These are phyloP conservation scores for Collybiopsis luxurians DNA, from an alignment of 768 basidiomycete species.

Conservation along the genomic window DNA sequence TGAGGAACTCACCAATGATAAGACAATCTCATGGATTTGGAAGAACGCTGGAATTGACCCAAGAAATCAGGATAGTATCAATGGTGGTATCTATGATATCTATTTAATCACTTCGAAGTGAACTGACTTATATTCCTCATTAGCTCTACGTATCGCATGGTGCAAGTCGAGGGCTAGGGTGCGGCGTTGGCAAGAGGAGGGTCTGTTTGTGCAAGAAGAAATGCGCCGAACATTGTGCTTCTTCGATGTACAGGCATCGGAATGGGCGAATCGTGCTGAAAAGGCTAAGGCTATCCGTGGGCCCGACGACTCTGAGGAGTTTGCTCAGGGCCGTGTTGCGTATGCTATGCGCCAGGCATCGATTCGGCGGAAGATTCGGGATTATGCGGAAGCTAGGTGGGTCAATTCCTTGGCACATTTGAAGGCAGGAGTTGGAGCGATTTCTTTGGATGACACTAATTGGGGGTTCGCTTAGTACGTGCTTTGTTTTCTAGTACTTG, in stretches of 20 bases:
- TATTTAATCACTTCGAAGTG: not conserved
- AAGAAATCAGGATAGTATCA: constrained; percentile 5
- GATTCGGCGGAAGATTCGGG: not conserved
- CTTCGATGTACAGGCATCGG: constrained; percentile 13
- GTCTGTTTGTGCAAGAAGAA: constrained; percentile 30
- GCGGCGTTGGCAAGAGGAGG: constrained; percentile 33
- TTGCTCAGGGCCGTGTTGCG: constrained; percentile 13
- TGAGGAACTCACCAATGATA: constrained; percentile 15
- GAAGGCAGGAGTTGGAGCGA: not conserved
- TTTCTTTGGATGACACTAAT: not conserved
- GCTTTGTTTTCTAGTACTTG: too few species aligned
- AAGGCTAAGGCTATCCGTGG: not conserved
- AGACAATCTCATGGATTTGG: constrained; percentile 23
- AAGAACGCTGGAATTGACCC: constrained; percentile 3
- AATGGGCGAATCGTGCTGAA: constrained; percentile 14
- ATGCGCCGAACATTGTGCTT: constrained; percentile 24
- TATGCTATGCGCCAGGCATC: constrained; percentile 17
- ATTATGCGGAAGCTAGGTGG: not conserved
- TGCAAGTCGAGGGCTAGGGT: constrained; percentile 25
- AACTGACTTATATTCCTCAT: not conserved
- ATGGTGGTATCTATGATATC: constrained; percentile 1
- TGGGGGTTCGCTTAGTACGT: not conserved
- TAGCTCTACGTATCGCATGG: constrained; percentile 27
- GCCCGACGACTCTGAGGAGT: not conserved
- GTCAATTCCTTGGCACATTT: not conserved